These are phyloP conservation scores for Nyctanthes arbortristis DNA, from an alignment of 257 asterid species.

Conservation along the genomic window DNA sequence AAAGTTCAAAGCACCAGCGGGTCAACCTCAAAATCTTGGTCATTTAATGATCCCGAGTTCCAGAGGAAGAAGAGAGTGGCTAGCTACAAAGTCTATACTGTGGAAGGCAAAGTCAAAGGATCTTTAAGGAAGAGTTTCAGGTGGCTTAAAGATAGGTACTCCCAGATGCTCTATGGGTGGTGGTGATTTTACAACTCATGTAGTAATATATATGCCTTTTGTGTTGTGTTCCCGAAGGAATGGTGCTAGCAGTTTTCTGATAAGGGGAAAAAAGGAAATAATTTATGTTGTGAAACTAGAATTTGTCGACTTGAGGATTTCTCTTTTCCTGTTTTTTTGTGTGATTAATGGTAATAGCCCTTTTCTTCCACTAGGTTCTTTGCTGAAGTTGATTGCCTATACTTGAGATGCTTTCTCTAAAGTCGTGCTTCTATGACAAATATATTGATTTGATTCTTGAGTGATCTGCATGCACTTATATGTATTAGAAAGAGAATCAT, in stretches of 20 bases:
- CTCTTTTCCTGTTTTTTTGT: neutral
- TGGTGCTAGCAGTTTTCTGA: no score
- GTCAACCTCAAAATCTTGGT: slow-evolving; percentile 41
- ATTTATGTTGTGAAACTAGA: no score
- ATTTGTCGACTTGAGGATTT: neutral
- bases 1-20: slow-evolving; percentile 38
- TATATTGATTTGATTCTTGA: neutral
- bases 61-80: slow-evolving; percentile 57
- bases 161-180: slow-evolving; percentile 42
- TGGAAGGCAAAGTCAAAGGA: slow-evolving; percentile 50
- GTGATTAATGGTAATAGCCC: neutral
- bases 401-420: neutral
- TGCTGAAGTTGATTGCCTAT: no score
- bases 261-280: no score
- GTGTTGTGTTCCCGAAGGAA: neutral
- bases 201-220: neutral
- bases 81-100: slow-evolving; percentile 47
- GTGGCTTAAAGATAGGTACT: slow-evolving; percentile 50
- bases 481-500: neutral
- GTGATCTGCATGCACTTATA: neutral
- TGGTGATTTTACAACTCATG: slow-evolving; percentile 19
- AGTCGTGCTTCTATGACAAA: neutral
- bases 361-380: neutral
- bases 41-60: slow-evolving; percentile 42
- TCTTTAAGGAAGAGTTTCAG: slow-evolving; percentile 49